phyloP scores from a whole-genome alignment of 2,329 filamentous ascomycete species.

The Colletotrichum sidae region DNA sequence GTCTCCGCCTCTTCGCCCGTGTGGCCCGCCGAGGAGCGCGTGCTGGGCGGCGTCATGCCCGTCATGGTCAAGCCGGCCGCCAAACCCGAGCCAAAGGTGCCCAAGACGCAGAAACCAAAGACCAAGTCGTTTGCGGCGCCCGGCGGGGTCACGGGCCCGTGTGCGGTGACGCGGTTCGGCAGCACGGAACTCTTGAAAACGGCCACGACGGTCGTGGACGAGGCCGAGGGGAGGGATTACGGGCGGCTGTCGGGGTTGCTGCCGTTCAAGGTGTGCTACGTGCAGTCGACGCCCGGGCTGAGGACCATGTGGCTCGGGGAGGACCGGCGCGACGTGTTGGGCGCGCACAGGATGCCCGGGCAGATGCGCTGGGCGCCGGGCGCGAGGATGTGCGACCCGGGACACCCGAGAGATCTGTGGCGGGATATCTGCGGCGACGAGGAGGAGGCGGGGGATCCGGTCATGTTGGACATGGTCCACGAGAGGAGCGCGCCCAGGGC shows the following conservation, averaged over 20 bases:
- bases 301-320: constrained; percentile 54
- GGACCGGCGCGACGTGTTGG: constrained; percentile 56
- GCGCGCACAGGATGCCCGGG: constrained; percentile 53
- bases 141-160: background rate
- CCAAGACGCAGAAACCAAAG: background rate
- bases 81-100: too few species aligned
- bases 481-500: background rate
- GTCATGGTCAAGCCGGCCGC: constrained; percentile 23
- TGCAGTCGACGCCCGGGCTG: constrained; percentile 52
- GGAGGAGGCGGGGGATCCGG: constrained; percentile 18
- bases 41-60: constrained; percentile 37
- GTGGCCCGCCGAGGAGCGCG: constrained; percentile 34
- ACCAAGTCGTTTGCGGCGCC: constrained; percentile 8
- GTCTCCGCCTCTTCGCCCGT: constrained; percentile 39
- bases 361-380: constrained; percentile 42
- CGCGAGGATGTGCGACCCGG: constrained; percentile 27
- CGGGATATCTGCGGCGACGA: background rate
- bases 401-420: constrained; percentile 22
- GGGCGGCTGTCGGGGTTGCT: constrained; percentile 55
- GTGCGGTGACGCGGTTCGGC: constrained; percentile 12
- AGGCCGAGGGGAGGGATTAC: constrained; percentile 33
- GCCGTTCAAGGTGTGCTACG: constrained; percentile 56
- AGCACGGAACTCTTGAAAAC: constrained; percentile 10
- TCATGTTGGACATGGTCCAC: constrained; percentile 32
- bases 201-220: constrained; percentile 10